Conservation (phyloP, 1,139 yeast genomes). For the Candida dubliniensis region DNA sequence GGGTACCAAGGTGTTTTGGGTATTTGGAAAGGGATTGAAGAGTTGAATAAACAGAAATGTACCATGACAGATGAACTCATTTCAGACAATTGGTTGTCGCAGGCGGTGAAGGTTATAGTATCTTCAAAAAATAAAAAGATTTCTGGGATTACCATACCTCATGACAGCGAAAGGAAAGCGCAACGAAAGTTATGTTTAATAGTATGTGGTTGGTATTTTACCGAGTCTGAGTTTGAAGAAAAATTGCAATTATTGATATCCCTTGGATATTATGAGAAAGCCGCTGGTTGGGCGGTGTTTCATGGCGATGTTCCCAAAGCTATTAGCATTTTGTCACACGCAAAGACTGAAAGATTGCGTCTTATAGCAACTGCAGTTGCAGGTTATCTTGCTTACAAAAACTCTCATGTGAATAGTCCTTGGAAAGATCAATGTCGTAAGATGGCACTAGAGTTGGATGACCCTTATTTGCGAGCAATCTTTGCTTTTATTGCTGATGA, state of each 20-base stretch:
- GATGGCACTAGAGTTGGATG: constrained; percentile 82
- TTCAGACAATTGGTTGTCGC: constrained; percentile 46
- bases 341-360: constrained; percentile 62
- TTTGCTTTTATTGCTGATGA: constrained; percentile 94
- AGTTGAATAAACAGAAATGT: constrained; percentile 57
- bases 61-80: constrained; percentile 35
- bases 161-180: constrained; percentile 51
- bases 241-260: constrained; percentile 58
- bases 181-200: constrained; percentile 80
- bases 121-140: constrained; percentile 45
- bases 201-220: constrained; percentile 90
- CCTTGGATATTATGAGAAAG: constrained; percentile 73
- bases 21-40: constrained; percentile 81
- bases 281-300: constrained; percentile 98
- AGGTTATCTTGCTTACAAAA: constrained; percentile 80
- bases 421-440: constrained; percentile 94
- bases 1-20: constrained; percentile 89
- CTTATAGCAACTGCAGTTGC: constrained; percentile 94
- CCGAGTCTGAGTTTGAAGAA: constrained; percentile 71
- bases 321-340: constrained; percentile 62
- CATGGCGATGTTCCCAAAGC: constrained; percentile 87
- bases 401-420: constrained; percentile 63
- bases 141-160: constrained; percentile 46
- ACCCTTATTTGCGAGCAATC: constrained; percentile 87
- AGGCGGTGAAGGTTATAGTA: constrained; percentile 45